Evolutionary conservation across 2,329 filamentous ascomycete species (phyloP), one percentile per base, ranked within the genome.

Genomic region (Aureobasidium sp.): DNA sequence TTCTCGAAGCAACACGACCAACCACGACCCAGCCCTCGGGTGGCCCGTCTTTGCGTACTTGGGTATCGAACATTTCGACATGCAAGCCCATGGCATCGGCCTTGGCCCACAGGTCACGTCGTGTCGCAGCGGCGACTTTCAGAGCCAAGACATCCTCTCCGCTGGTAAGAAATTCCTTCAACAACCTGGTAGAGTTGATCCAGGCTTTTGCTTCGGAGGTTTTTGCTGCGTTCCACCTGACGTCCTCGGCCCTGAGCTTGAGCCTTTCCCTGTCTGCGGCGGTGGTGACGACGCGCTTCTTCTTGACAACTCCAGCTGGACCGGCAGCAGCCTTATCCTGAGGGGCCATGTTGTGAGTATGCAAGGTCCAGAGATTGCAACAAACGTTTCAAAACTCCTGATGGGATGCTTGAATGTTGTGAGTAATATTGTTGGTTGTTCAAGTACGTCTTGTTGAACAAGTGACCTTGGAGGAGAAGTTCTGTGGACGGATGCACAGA

Each of bases 181-280:
- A 11, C 23, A 58, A 19, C 23, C 43, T 47, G 17, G 55, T 29
- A 17, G 55, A 49, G 21, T 58, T 58, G 23, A 58, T 49, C 55
- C 55, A 58, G 25, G 55, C 55, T 43, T 49, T 58, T 58, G 55
- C 55, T 31, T 58, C 55, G 1, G 42, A 31, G 1, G 55, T 58
- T 40, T 49, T 58, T 29, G 55, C 55, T 9, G 55, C 55, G 17
- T 40, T 38, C 42, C 43, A 58, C 15, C 43, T 47, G 13, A 29
- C 11, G 7, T 58, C 55, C 23, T 47, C 55, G 19, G 43, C 43
- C 5, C 37, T 58, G 17, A 49, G n/a, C 23, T 43, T 47, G 15
- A 33, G 33, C 8, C 35, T 58, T n/a, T 58, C 55, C 29, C 55
- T 37, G 29, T 58, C 55, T 38, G 42, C 55, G 10, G 55, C 55